These are phyloP conservation scores for Rhizopus delemar DNA, from an alignment of 371 early-diverging fungal genomes.

Conservation along the genomic window DNA sequence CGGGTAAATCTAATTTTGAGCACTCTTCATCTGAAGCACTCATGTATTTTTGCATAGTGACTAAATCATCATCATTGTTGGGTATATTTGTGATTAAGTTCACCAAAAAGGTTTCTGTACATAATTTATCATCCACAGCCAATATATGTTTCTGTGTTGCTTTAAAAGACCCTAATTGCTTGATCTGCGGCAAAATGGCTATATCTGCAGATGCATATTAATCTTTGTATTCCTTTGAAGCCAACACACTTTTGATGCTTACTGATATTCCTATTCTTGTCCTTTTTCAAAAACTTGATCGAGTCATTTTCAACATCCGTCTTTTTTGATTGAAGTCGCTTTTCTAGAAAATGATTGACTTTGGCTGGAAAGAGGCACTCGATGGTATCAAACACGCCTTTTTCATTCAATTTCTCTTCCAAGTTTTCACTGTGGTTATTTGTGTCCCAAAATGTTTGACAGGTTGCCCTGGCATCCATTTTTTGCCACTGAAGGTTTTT, in stretches of 20 bases:
- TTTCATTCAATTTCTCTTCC: slow-evolving; percentile 26
- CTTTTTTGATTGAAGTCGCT: slow-evolving; percentile 13
- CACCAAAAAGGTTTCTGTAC: slow-evolving; percentile 51
- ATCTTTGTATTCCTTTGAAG: neutral
- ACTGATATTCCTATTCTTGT: slow-evolving; percentile 46
- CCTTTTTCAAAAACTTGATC: slow-evolving; percentile 35
- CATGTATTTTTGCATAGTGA: slow-evolving; percentile 48
- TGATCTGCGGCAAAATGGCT: slow-evolving; percentile 41
- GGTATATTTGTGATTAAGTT: slow-evolving; percentile 47
- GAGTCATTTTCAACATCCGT: slow-evolving; percentile 23
- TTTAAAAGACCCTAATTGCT: slow-evolving; percentile 26
- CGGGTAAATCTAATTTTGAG: slow-evolving; percentile 54
- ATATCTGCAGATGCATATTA: slow-evolving; percentile 30
- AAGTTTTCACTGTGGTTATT: slow-evolving; percentile 27
- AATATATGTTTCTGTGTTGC: slow-evolving; percentile 43
- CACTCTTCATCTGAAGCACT: slow-evolving; percentile 37
- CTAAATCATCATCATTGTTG: slow-evolving; percentile 47
- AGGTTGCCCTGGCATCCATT: slow-evolving; percentile 19
- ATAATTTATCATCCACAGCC: slow-evolving; percentile 39
- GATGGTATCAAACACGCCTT: slow-evolving; percentile 30
- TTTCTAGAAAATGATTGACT: slow-evolving; percentile 30
- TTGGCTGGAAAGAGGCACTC: slow-evolving; percentile 37
- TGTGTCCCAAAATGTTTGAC: slow-evolving; percentile 33
- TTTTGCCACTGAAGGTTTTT: slow-evolving; percentile 45
- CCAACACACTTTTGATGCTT: slow-evolving; percentile 9